phyloP scores from a whole-genome alignment of 2,329 filamentous ascomycete species.

The Spiromastix sp. region DNA sequence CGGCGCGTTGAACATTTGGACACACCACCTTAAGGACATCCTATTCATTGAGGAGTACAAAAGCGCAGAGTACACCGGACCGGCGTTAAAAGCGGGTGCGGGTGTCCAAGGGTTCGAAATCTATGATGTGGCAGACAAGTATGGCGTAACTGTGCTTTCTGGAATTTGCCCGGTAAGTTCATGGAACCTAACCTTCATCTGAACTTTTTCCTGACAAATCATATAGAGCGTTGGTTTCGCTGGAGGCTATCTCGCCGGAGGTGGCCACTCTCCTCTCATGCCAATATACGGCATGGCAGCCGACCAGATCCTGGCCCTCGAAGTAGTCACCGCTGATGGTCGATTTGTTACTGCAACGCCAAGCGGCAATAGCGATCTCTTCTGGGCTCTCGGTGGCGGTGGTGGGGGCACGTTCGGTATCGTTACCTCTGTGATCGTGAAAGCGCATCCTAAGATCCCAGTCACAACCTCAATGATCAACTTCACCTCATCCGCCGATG shows the following conservation, averaged over 20 bases:
- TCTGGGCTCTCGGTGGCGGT: slow-evolving; percentile 39
- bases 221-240: slow-evolving; percentile 36
- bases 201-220: not conserved
- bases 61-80: slow-evolving; percentile 36
- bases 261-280: slow-evolving; percentile 45
- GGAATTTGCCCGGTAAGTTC: slow-evolving; percentile 24
- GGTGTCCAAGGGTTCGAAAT: slow-evolving; percentile 43
- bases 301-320: slow-evolving; percentile 39
- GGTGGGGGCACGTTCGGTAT: slow-evolving; percentile 42
- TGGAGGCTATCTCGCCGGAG: slow-evolving; percentile 37
- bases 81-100: slow-evolving; percentile 43
- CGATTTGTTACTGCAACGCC: slow-evolving; percentile 33
- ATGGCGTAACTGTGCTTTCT: slow-evolving; percentile 43
- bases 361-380: slow-evolving; percentile 35
- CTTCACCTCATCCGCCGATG: slow-evolving; percentile 20
- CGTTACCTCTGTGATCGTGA: slow-evolving; percentile 43
- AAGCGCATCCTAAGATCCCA: slow-evolving; percentile 11
- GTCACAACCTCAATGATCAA: slow-evolving; percentile 34
- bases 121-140: slow-evolving; percentile 35
- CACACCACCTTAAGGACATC: slow-evolving; percentile 21
- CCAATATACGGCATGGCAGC: slow-evolving; percentile 40
- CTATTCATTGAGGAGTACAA: slow-evolving; percentile 23
- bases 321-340: slow-evolving; percentile 39
- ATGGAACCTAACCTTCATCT: not conserved
- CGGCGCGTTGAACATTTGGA: slow-evolving; percentile 32